These are phyloP conservation scores for Miscanthus lutarioriparius DNA, from an alignment of 176 grass and related monocot genomes.

Conservation along the genomic window DNA sequence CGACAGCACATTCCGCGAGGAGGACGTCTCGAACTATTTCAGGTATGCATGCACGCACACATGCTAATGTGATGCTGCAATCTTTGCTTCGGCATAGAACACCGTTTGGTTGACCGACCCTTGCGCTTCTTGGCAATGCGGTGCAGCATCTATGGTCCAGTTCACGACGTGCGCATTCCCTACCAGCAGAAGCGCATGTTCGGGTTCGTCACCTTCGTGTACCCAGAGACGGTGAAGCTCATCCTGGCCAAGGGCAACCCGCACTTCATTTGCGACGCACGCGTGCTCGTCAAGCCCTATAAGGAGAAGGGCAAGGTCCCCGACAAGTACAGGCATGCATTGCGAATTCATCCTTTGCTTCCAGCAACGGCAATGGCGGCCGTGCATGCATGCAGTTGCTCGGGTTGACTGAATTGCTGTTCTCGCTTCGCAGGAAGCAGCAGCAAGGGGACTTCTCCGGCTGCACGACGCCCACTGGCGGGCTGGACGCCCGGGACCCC, in stretches of 20 bases:
- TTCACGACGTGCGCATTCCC: constrained; percentile 93
- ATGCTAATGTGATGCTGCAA: neutral
- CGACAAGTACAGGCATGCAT: constrained; percentile 78
- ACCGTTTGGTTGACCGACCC: neutral
- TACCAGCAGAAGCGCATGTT: constrained; percentile 99
- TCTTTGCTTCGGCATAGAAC: neutral
- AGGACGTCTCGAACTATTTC: constrained; percentile 88
- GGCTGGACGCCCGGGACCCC: constrained; percentile 57
- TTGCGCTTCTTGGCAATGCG: constrained; percentile 17
- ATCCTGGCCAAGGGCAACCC: constrained; percentile 95
- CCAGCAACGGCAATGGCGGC: neutral
- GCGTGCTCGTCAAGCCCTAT: constrained; percentile 90
- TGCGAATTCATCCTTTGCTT: neutral
- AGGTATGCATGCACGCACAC: constrained; percentile 39
- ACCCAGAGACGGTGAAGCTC: constrained; percentile 88
- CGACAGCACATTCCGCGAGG: constrained; percentile 82
- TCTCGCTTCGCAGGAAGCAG: constrained; percentile 57
- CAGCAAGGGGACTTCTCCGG: constrained; percentile 67
- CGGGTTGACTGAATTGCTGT: neutral
- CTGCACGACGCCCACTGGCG: constrained; percentile 56
- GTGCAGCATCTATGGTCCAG: constrained; percentile 76
- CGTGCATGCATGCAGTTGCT: constrained; percentile 6
- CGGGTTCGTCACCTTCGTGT: constrained; percentile 91
- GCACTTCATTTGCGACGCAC: constrained; percentile 92
- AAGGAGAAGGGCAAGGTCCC: constrained; percentile 99